phyloP scores from a whole-genome alignment of 441 rosid species.

The Manihot esculenta region DNA sequence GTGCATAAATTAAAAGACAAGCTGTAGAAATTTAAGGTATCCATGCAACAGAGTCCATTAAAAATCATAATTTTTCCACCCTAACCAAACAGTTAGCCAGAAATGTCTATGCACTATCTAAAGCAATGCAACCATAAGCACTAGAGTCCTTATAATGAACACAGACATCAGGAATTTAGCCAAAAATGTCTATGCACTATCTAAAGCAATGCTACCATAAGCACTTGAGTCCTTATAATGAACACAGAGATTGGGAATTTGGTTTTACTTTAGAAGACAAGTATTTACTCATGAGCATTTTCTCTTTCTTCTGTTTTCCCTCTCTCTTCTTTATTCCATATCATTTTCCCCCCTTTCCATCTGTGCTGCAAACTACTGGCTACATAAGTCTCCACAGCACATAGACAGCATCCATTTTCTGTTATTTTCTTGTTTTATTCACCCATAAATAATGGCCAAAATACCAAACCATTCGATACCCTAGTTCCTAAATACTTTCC shows the following conservation, averaged over 20 bases:
- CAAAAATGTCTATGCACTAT: background rate
- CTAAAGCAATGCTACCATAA: background rate
- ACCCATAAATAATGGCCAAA: conserved; percentile 1
- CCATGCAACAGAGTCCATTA: background rate
- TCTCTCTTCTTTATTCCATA: background rate
- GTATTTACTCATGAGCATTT: background rate
- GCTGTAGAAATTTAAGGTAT: background rate
- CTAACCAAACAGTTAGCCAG: no score
- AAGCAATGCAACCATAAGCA: background rate
- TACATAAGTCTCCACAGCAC: background rate
- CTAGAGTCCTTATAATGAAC: no score
- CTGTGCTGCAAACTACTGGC: background rate
- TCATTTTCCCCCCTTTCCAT: background rate
- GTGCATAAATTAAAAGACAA: background rate
- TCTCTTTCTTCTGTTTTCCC: background rate
- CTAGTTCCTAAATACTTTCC: background rate
- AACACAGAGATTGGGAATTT: background rate
- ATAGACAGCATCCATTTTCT: background rate
- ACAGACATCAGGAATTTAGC: background rate
- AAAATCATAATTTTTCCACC: background rate
- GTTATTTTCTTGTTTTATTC: background rate
- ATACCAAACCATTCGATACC: background rate
- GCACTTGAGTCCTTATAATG: background rate
- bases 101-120: background rate
- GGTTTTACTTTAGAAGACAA: background rate